These are phyloP conservation scores for Colletotrichum sp. DNA, from an alignment of 2,329 filamentous ascomycete genomes.

Conservation along the genomic window DNA sequence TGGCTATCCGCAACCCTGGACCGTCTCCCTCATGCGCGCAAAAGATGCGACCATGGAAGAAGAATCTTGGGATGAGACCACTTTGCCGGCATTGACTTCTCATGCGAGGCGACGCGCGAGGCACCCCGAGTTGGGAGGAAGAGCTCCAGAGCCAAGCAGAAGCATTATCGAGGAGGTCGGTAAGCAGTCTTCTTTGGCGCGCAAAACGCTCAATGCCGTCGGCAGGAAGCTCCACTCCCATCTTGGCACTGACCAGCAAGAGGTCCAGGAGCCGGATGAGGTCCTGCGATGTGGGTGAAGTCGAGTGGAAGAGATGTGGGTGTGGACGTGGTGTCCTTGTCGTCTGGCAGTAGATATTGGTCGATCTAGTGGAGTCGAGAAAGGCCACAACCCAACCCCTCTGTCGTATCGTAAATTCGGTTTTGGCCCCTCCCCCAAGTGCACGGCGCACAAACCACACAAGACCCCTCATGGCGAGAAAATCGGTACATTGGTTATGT, in stretches of 20 bases:
- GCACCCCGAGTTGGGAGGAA: background rate
- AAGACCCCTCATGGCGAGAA: background rate
- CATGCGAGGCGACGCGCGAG: background rate
- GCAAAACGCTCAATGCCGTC: background rate
- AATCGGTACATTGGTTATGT: background rate
- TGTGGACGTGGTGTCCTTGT: background rate
- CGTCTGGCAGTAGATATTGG: conserved; percentile 12
- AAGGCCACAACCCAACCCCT: conserved; percentile 12
- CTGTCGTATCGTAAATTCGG: conserved; percentile 11
- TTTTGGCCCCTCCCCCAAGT: conserved; percentile 15
- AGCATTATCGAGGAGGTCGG: background rate
- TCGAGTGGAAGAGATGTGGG: background rate
- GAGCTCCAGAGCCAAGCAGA: background rate
- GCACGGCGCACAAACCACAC: conserved; percentile 6
- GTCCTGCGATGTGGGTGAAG: conserved; percentile 4
- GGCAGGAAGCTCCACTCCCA: background rate
- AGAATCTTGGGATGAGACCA: background rate
- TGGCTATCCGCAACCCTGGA: background rate
- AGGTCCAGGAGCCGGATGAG: background rate
- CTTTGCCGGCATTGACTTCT: conserved; percentile 5
- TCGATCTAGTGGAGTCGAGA: conserved; percentile 16
- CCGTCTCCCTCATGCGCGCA: background rate
- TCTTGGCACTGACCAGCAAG: background rate
- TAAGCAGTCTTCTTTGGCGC: background rate
- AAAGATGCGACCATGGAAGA: background rate